Evolutionary conservation across 306 rosid genomes (phyloP).

Genomic region (Crataegus laevigata): DNA sequence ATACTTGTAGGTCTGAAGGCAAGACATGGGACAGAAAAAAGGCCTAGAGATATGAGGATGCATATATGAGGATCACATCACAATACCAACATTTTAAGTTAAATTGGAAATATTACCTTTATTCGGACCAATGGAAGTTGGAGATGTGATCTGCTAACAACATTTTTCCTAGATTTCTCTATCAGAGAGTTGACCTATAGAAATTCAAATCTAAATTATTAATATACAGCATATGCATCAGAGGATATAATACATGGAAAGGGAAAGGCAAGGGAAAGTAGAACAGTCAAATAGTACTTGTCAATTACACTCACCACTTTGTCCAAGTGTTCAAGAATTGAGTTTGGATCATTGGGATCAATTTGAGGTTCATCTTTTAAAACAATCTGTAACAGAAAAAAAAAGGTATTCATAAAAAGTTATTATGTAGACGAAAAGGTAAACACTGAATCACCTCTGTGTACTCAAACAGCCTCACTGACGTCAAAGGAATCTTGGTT

Average conservation of each 20-base stretch:
- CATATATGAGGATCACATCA: neutral
- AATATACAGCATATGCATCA: neutral
- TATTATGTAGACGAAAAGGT: neutral
- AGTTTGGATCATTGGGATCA: conserved; percentile 78
- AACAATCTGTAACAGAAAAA: conserved; percentile 46
- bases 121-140: conserved; percentile 87
- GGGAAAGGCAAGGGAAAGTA: neutral
- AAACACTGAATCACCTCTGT: conserved; percentile 56
- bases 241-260: neutral
- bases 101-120: conserved; percentile 50
- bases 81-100: neutral
- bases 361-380: conserved; percentile 83
- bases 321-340: conserved; percentile 92
- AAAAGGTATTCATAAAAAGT: conserved; percentile 17
- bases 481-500: conserved; percentile 81
- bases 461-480: conserved; percentile 95
- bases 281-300: neutral
- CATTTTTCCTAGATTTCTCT: conserved; percentile 60
- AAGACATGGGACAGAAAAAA: neutral
- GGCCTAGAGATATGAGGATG: neutral
- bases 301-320: conserved; percentile 49
- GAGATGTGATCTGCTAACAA: conserved; percentile 47
- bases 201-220: conserved; percentile 14
- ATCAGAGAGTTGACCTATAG: conserved; percentile 64
- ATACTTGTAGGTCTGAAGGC: neutral